A percentile compares a stretch with the other conserved stretches of the same genome.
These are phyloP conservation scores for Clavariopsis aquatica DNA, from an alignment of 495 filamentous ascomycete genomes.

Conservation along the genomic window DNA sequence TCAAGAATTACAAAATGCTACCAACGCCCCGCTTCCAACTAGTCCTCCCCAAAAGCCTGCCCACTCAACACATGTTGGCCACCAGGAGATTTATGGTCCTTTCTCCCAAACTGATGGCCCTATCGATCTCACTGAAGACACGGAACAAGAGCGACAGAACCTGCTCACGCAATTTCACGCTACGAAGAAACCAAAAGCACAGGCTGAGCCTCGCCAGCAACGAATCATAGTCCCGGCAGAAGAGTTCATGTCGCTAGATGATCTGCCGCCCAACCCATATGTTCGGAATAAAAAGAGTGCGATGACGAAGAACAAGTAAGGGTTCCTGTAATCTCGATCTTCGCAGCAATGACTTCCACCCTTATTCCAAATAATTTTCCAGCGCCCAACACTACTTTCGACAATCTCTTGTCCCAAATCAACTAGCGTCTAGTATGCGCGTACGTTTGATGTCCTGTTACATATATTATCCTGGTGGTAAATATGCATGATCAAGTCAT, in stretches of 20 bases:
- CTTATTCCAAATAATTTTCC: too few relatives aligned
- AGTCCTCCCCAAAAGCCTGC: neutral
- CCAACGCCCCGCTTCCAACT: neutral
- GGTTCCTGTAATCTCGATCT: too few relatives aligned
- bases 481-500: too few relatives aligned
- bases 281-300: too few relatives aligned
- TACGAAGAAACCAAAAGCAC: neutral
- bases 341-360: too few relatives aligned
- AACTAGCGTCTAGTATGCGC: too few relatives aligned
- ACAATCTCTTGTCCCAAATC: too few relatives aligned
- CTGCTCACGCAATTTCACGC: constrained; percentile 11
- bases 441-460: too few relatives aligned
- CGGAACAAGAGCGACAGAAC: constrained; percentile 15
- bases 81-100: neutral
- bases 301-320: too few relatives aligned
- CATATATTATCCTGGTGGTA: too few relatives aligned
- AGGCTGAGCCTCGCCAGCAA: neutral
- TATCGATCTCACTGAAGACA: constrained; percentile 25
- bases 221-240: neutral
- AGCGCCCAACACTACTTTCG: too few relatives aligned
- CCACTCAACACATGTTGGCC: neutral
- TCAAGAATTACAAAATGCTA: neutral
- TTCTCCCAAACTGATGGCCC: neutral
- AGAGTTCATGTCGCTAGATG: neutral
- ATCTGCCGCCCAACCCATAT: neutral